phyloP scores from a whole-genome alignment of 805 yeast species.

The Kuraishia ogatae region DNA sequence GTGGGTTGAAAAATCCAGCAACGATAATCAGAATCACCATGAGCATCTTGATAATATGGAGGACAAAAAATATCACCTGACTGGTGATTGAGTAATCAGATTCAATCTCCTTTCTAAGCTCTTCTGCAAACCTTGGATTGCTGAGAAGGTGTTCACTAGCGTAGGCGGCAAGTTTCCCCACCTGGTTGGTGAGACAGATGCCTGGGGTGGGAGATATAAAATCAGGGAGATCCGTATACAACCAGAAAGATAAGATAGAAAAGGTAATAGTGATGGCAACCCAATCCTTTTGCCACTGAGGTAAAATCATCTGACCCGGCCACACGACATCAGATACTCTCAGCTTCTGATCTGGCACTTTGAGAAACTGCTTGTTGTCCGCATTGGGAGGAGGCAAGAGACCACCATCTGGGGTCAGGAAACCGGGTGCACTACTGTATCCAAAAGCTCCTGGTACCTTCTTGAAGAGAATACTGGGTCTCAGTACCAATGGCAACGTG shows the following conservation, averaged over 20 bases:
- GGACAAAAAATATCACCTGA: conserved; percentile 59
- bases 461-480: conserved; percentile 73
- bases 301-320: conserved; percentile 87
- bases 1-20: conserved; percentile 76
- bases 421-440: conserved; percentile 65
- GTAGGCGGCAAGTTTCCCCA: conserved; percentile 23
- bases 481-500: conserved; percentile 60
- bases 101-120: conserved; percentile 39
- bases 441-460: conserved; percentile 55
- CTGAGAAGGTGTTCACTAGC: conserved; percentile 26
- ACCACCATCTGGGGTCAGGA: conserved; percentile 75
- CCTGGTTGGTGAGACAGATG: conserved; percentile 60
- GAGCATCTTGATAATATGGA: conserved; percentile 59
- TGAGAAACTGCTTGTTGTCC: conserved; percentile 33
- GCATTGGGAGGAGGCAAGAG: conserved; percentile 61
- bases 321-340: conserved; percentile 53
- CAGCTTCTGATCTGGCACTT: conserved; percentile 38
- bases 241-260: conserved; percentile 52
- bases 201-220: conserved; percentile 89
- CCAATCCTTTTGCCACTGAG: conserved; percentile 51
- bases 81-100: conserved; percentile 30
- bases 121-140: conserved; percentile 31
- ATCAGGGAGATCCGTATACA: conserved; percentile 91
- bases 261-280: conserved; percentile 30
- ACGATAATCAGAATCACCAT: conserved; percentile 49